Base-by-base conservation (phyloP, 495 filamentous ascomycete species). In the Aspergillus affinis region DNA sequence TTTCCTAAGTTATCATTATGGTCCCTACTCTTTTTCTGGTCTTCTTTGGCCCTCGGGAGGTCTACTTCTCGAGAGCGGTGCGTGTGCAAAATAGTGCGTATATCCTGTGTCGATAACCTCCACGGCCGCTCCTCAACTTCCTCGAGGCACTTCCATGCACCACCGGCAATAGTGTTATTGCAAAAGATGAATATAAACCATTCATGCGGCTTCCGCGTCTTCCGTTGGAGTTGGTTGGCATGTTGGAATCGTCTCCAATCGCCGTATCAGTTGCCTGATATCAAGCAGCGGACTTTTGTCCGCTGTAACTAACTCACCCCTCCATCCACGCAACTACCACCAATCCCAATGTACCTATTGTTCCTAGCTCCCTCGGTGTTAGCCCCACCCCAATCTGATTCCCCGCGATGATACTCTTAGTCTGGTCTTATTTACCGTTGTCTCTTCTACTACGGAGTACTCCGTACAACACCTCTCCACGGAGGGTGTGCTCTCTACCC, bases 71-170 rank as follows among this genome's bases (percentile, higher is more conserved):
- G 27, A 18, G 6, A 9, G 2, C 9, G 51, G 58, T 60, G 58
- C 58, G 58, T 60, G 50, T 54, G 9, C n/a, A 13, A 45, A 13
- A 45, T 54, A 27, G 15, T 27, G 26, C 6, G 26, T 26, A 23
- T 3, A 9, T 7, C 3, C 41, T 8, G 58, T 60, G 58, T 32
- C 58, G 2, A 54, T 60, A 60, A 60, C 26, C 6, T 41, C 36
- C 13, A 41, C 36, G 12, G 2, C 32, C 13, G 3, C 36, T 41
- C 10, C 36, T 32, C 6, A 32, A 41, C 36, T 10, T 41, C 10
- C 36, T 41, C 36, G 1, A 15, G 36, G 12, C 4, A 41, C 36
- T 41, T 12, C 12, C 36, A 32, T 32, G 6, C 29, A 32, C 29
- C 29, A 32, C 32, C 10, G 6, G 10, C 36, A 15, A 41, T 4